Evolutionary conservation across 2,329 filamentous ascomycete genomes (phyloP), one percentile per base, ranked within the genome.

Genomic region (Hirsutella rhossiliensis): DNA sequence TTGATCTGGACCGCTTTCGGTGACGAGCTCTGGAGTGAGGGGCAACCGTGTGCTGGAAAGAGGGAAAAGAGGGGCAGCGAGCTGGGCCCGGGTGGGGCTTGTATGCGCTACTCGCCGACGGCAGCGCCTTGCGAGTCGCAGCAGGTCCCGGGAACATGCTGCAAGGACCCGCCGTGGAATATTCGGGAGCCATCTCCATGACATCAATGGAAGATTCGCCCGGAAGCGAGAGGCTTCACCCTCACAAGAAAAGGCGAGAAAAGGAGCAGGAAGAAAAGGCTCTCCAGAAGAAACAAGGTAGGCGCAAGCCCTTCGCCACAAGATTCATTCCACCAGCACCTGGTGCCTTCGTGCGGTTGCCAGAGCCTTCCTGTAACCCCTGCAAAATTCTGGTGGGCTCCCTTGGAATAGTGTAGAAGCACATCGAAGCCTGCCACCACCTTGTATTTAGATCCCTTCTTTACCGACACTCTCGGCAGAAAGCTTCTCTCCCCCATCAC

Each of bases 321-420:
- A 37, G 17, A 37, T 19, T 37, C 34, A 17, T 17, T 17, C 15
- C 15, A 37, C 34, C 34, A 17, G 9, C 34, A 5, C 18, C 34
- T n/a, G 5, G 34, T 4, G 48, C 47, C 48, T 49, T 53, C 54
- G 43, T 34, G 45, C 43, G 49, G 52, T 51, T 57, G 51, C 61
- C 56, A 61, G 57, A 59, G 51, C 46, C 54, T 64, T 64, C 62
- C 53, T 43, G 49, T 52, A 52, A 50, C 55, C 60, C 60, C 58
- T 58, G 57, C 53, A 57, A 54, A 48, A 41, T 56, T 55, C 52
- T 52, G 52, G 58, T 61, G 62, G 63, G 61, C 60, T 61, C 54
- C 58, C 54, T 61, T 67, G 59, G 64, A 67, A 67, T 54, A 60
- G 57, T 59, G 57, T 61, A 63, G 64, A 67, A 67, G 56, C 64